Evolutionary conservation across 345 rosid genomes (phyloP).

Genomic region (Moringa oleifera): DNA sequence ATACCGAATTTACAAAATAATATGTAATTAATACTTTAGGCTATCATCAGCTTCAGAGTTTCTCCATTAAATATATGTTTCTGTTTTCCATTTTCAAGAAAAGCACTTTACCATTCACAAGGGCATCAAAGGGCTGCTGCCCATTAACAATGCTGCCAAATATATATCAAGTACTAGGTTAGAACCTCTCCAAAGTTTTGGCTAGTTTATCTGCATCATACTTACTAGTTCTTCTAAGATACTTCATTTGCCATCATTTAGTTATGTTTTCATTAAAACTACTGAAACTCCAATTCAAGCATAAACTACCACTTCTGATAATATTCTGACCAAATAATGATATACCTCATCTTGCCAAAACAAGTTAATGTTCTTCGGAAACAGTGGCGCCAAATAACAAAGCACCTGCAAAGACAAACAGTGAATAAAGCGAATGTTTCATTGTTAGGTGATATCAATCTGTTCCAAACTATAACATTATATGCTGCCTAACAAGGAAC

Average conservation of each 20-base stretch:
- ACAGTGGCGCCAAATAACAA: conserved; percentile 82
- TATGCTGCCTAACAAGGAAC: background rate
- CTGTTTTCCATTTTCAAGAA: too few species aligned
- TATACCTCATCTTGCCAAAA: conserved; percentile 99
- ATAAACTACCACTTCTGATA: background rate
- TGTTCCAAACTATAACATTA: conserved; percentile 7
- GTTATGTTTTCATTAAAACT: background rate
- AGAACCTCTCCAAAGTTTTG: too few species aligned
- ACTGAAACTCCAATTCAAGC: conserved; percentile 1
- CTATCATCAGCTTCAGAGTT: too few species aligned
- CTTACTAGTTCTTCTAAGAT: too few species aligned
- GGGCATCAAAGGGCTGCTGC: too few species aligned
- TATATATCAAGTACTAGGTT: too few species aligned
- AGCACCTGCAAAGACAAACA: conserved; percentile 61
- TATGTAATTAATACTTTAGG: too few species aligned
- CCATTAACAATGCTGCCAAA: too few species aligned
- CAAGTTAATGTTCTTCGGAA: conserved; percentile 76
- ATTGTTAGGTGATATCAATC: background rate
- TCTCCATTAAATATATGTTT: too few species aligned
- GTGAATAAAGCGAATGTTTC: background rate
- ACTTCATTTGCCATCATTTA: conserved; percentile 9
- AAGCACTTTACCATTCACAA: too few species aligned
- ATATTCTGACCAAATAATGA: conserved; percentile 20
- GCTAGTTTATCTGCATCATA: too few species aligned
- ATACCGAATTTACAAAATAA: background rate